Base-by-base conservation (phyloP, 2,329 filamentous ascomycete genomes). In the Trichoderma breve region DNA sequence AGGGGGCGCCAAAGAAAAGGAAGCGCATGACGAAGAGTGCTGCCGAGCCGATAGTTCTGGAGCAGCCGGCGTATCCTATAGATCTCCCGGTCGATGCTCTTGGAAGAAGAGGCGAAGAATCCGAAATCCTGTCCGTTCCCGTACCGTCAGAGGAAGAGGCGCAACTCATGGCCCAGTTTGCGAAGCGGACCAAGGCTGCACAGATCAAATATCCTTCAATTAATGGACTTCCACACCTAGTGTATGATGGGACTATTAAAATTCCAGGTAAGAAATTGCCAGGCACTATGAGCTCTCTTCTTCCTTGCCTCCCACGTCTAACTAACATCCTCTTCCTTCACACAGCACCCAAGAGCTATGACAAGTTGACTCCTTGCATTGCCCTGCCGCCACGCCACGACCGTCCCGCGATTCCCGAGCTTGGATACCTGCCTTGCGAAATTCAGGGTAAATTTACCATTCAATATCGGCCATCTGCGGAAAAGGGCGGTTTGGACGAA, bases 291-390 rank as follows among this genome's bases (percentile, higher is more conserved):
- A 24, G 26, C 28, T 12, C 15, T 24, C 34, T 14, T 62, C 8
- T 15, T 14, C n/a, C 32, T 3, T 28, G n/a, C 14, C 4, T 28
- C 32, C 6, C 24, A 28, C n/a, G 15, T 53, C 4, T 36, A 47
- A 26, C 34, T 72, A 58, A 72, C 53, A 4, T 57, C 2, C 1
- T 32, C 32, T 14, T 15, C 63, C 21, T 30, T 43, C 18, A 30
- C 7, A 53, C 34, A 74, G 81, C 80, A 0, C 82, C 83, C 6
- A 85, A 85, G 74, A 84, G 82, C 69, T 84, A 83, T 69, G 83
- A 85, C 60, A 84, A 84, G 73, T 77, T 85, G 43, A 78, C 82
- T 1, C 83, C 83, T 6, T 76, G 84, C 30, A 81, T 85, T 18
- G 83, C 83, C 7, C 73, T 83, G 24, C 82, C 83, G 8, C 76